Conservation (phyloP, 371 early-diverging fungal species). For the Mucor lusitanicus region DNA sequence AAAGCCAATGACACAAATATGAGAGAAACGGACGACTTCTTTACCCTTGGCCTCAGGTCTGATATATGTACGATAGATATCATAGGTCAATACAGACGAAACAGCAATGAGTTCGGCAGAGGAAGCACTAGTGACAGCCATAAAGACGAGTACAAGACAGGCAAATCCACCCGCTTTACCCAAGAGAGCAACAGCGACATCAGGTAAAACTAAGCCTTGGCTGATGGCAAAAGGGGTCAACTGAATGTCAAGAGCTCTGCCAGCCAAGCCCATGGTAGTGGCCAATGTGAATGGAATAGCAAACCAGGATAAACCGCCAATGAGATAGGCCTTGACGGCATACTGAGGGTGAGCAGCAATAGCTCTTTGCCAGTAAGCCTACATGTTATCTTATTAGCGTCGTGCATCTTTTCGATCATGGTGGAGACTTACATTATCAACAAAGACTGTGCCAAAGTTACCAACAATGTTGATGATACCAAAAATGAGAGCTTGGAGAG, state of each 20-base stretch:
- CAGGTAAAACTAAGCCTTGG: slow-evolving; percentile 67
- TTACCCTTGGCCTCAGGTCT: slow-evolving; percentile 63
- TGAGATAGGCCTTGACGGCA: slow-evolving; percentile 68
- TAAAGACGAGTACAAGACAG: slow-evolving; percentile 65
- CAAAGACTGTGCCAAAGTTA: slow-evolving; percentile 76
- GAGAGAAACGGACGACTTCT: slow-evolving; percentile 61
- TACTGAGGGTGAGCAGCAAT: slow-evolving; percentile 69
- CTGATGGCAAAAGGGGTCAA: slow-evolving; percentile 53
- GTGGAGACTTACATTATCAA: slow-evolving; percentile 53
- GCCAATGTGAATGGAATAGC: slow-evolving; percentile 74
- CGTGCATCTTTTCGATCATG: no score
- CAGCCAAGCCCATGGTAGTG: slow-evolving; percentile 69
- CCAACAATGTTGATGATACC: slow-evolving; percentile 73
- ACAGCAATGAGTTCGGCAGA: slow-evolving; percentile 76
- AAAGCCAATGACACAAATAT: slow-evolving; percentile 56
- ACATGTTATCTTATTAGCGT: background rate
- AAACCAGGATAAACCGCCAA: slow-evolving; percentile 74
- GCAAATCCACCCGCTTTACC: slow-evolving; percentile 65
- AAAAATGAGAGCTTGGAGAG: slow-evolving; percentile 64
- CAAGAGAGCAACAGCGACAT: slow-evolving; percentile 62
- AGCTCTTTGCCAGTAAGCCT: slow-evolving; percentile 68
- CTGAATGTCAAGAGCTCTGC: slow-evolving; percentile 61
- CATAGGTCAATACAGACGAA: slow-evolving; percentile 68
- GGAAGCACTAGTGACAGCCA: slow-evolving; percentile 71
- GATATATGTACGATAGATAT: slow-evolving; percentile 69